Base-by-base conservation (phyloP, 345 rosid genomes). In the Salix dunnii region DNA sequence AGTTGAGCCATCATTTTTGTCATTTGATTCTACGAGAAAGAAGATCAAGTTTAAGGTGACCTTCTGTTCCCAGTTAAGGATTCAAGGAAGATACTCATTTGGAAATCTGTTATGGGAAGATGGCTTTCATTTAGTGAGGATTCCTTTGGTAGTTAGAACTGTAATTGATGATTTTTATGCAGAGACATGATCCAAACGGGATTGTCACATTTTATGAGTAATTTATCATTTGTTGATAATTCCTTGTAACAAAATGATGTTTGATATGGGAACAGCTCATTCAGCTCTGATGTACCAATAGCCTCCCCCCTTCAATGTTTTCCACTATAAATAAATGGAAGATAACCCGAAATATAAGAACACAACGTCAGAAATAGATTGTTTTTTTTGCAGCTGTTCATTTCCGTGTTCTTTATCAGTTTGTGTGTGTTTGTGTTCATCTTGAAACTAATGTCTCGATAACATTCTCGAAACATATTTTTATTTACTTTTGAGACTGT, bases 21-120 rank as follows among this genome's bases (percentile, higher is more conserved):
- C 66, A 66, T 92, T 92, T 68, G 83, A 83, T 81, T 83, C 92
- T 55, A 82, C 80, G 1, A 64, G 21, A 35, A 82, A 78, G 76
- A 86, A 80, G 84, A 78, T 73, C 66, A 89, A 83, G 74, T 89
- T 87, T 75, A 83, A 77, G 75, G 88, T 86, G 30, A 83, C 72
- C 4, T 77, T 89, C 31, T 9, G 69, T n/a, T 78, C 91, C 10
- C 78, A 46, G 62, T 62, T 81, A 28, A 75, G 75, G 80, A 80
- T 89, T 74, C 84, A 88, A 65, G 93, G 90, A 75, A 85, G 89
- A 70, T 89, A 89, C 80, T 80, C 88, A 0, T 88, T 89, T 3
- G 91, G 91, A 70, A 51, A 81, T 55, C 75, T 89, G 72, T 74
- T 79, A 27, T 89, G 89, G 91, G 87, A 85, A 66, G 85, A 89